phyloP scores from a whole-genome alignment of 1,139 yeast species.

The Taphrina populina region DNA sequence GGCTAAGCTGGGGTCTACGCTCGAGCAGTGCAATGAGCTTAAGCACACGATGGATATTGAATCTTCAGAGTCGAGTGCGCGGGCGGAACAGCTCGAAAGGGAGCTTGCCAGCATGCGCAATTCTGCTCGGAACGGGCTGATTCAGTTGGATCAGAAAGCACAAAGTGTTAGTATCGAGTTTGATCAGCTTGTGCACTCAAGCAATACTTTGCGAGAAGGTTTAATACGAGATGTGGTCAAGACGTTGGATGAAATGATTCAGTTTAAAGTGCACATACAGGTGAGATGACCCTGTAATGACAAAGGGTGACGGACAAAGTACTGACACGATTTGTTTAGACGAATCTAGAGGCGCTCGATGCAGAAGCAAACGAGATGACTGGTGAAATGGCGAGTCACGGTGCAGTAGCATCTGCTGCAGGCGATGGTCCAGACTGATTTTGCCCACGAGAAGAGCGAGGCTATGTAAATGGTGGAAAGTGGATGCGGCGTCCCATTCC shows the following conservation, averaged over 20 bases:
- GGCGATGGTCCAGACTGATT: no score
- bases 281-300: constrained; percentile 40
- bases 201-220: constrained; percentile 53
- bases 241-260: constrained; percentile 59
- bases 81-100: constrained; percentile 64
- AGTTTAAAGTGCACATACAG: constrained; percentile 66
- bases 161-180: constrained; percentile 58
- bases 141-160: constrained; percentile 58
- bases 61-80: constrained; percentile 57
- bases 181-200: constrained; percentile 54
- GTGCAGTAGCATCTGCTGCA: no score
- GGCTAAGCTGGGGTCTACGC: constrained; percentile 55
- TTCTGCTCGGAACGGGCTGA: constrained; percentile 56
- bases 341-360: constrained; percentile 45
- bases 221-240: constrained; percentile 58
- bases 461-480: no score
- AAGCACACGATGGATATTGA: constrained; percentile 58
- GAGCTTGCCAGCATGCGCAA: constrained; percentile 58
- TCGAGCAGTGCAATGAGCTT: constrained; percentile 59
- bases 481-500: no score
- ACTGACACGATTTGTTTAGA: constrained; percentile 38
- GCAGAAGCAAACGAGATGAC: constrained; percentile 20
- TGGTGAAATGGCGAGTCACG: constrained; percentile 6
- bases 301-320: neutral
- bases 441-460: no score